Conservation (phyloP, 441 rosid species). For the Populus hybrid region DNA sequence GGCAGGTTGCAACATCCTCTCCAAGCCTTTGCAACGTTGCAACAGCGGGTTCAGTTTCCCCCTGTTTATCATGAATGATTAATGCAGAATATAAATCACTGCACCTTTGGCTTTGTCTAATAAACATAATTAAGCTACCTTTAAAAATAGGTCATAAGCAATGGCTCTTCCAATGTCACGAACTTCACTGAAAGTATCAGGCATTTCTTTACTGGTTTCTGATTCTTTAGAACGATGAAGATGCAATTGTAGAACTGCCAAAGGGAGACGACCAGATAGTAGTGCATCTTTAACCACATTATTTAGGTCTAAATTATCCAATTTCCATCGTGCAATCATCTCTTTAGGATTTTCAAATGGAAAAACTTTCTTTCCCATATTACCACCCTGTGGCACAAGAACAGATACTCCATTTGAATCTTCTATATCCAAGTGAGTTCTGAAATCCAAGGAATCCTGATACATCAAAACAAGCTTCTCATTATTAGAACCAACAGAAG, state of each 20-base stretch:
- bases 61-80: conserved; percentile 56
- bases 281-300: conserved; percentile 96
- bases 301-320: conserved; percentile 79
- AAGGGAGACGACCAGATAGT: conserved; percentile 93
- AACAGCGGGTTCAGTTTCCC: conserved; percentile 87
- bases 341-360: conserved; percentile 93
- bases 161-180: conserved; percentile 89
- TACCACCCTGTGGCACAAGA: conserved; percentile 47
- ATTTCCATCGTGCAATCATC: conserved; percentile 98
- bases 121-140: conserved; percentile 54
- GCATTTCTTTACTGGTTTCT: conserved; percentile 50
- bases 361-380: conserved; percentile 50
- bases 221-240: conserved; percentile 75
- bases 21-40: conserved; percentile 94
- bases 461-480: conserved; percentile 61
- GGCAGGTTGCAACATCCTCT: conserved; percentile 83
- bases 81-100: conserved; percentile 27
- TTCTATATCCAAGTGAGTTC: conserved; percentile 36
- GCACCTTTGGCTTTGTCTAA: conserved; percentile 16
- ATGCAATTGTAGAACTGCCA: conserved; percentile 98
- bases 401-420: conserved; percentile 50
- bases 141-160: conserved; percentile 92
- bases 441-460: conserved; percentile 40
- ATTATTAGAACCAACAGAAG: conserved; percentile 25
- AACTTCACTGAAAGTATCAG: conserved; percentile 93